phyloP scores from a whole-genome alignment of 2,329 filamentous ascomycete genomes.

The Curvularia verruculosa region DNA sequence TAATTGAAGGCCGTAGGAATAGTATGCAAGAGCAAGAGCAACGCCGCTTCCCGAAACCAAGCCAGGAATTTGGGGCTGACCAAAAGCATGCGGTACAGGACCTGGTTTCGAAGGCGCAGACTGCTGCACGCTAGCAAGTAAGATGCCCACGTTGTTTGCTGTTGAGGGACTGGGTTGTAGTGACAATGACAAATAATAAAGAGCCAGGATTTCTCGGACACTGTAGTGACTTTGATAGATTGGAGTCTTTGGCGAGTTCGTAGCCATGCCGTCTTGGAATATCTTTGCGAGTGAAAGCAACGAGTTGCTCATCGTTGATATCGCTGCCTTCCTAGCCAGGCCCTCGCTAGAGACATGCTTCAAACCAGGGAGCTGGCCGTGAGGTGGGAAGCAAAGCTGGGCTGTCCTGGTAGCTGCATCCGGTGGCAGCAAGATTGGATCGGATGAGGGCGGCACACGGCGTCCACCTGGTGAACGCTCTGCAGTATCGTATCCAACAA shows the following conservation, averaged over 20 bases:
- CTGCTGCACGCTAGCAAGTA: constrained; percentile 93
- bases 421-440: constrained; percentile 80
- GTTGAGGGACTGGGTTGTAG: constrained; percentile 96
- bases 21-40: constrained; percentile 87
- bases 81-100: constrained; percentile 48
- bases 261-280: constrained; percentile 93
- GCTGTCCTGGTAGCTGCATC: constrained; percentile 84
- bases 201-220: constrained; percentile 87
- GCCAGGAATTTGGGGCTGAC: constrained; percentile 67
- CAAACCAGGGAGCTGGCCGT: constrained; percentile 81
- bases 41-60: constrained; percentile 85
- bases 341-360: constrained; percentile 70
- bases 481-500: constrained; percentile 59
- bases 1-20: constrained; percentile 88
- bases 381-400: constrained; percentile 76
- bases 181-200: constrained; percentile 94
- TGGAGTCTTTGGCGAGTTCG: constrained; percentile 61
- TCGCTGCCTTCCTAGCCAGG: constrained; percentile 75
- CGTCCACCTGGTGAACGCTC: constrained; percentile 43
- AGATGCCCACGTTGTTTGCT: constrained; percentile 95
- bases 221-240: constrained; percentile 70
- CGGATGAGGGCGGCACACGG: constrained; percentile 47
- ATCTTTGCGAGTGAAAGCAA: constrained; percentile 95
- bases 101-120: constrained; percentile 53
- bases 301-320: constrained; percentile 95